phyloP scores from a whole-genome alignment of 306 rosid species.

The Abrus precatorius region DNA sequence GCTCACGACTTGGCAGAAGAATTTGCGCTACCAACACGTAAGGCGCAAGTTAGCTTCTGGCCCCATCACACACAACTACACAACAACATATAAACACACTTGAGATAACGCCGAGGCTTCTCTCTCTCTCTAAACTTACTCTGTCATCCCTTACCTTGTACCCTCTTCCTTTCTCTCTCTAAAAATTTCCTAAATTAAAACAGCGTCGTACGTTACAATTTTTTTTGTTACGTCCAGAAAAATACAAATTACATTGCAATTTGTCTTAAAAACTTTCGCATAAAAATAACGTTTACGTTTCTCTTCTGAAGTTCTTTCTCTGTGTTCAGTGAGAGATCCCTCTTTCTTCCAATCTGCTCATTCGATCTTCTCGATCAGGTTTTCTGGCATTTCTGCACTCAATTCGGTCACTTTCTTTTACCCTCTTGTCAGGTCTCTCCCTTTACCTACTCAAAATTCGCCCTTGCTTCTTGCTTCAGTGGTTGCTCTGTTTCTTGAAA shows the following conservation, averaged over 20 bases:
- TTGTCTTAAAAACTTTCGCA: constrained; percentile 7
- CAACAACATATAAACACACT: constrained; percentile 52
- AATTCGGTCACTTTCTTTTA: constrained; percentile 42
- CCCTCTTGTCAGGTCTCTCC: constrained; percentile 18
- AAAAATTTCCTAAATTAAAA: constrained; percentile 34
- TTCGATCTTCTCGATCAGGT: constrained; percentile 55
- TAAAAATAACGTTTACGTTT: constrained; percentile 32
- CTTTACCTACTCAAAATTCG: neutral
- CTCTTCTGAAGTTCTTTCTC: constrained; percentile 47
- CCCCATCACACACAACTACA: constrained; percentile 41
- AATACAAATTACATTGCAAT: constrained; percentile 51
- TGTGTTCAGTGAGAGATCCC: constrained; percentile 74
- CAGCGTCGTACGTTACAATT: constrained; percentile 28
- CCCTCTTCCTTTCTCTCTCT: constrained; percentile 60
- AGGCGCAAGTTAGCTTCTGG: constrained; percentile 64
- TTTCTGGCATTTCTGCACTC: constrained; percentile 51
- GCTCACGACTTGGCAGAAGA: constrained; percentile 47
- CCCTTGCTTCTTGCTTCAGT: constrained; percentile 31
- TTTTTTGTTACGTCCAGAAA: constrained; percentile 23
- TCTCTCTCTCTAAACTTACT: constrained; percentile 52
- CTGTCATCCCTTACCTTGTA: constrained; percentile 61
- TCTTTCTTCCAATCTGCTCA: constrained; percentile 57
- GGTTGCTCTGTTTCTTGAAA: constrained; percentile 76
- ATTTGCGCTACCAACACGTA: constrained; percentile 61
- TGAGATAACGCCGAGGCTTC: constrained; percentile 72